Percentiles rank a stretch among this genome's conserved stretches.
These are phyloP conservation scores for Ogataea nonfermentans DNA, from an alignment of 805 yeast species.

Conservation along the genomic window DNA sequence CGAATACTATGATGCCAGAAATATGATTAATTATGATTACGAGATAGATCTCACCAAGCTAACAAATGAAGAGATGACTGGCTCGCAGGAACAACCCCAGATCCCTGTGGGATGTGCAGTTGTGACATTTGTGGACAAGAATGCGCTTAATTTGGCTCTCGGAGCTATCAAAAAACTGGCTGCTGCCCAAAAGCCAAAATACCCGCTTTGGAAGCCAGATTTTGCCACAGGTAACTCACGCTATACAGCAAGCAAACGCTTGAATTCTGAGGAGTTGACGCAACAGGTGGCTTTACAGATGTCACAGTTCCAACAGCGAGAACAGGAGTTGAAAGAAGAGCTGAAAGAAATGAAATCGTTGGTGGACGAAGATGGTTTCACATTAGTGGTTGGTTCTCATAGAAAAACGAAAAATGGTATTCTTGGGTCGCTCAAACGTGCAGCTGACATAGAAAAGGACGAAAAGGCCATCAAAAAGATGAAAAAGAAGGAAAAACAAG, in stretches of 20 bases:
- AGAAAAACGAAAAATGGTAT: constrained; percentile 77
- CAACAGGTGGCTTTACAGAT: constrained; percentile 59
- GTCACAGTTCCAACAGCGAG: constrained; percentile 66
- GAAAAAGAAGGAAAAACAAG: constrained; percentile 76
- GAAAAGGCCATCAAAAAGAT: constrained; percentile 46
- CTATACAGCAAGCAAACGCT: constrained; percentile 42
- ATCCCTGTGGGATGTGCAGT: constrained; percentile 75
- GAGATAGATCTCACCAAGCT: constrained; percentile 55
- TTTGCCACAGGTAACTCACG: constrained; percentile 36
- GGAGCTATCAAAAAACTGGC: constrained; percentile 55
- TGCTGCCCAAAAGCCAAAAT: constrained; percentile 21
- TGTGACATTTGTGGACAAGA: constrained; percentile 69
- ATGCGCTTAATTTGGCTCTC: constrained; percentile 63
- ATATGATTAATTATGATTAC: constrained; percentile 35
- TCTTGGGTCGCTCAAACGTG: constrained; percentile 45
- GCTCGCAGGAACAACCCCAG: constrained; percentile 38
- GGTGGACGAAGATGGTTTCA: constrained; percentile 94
- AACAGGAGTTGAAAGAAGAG: constrained; percentile 56
- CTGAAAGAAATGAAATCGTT: constrained; percentile 52
- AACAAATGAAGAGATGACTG: constrained; percentile 48
- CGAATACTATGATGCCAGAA: constrained; percentile 33
- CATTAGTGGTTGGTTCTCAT: constrained; percentile 83
- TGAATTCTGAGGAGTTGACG: constrained; percentile 53
- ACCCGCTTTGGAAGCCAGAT: constrained; percentile 41
- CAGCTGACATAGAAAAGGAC: constrained; percentile 29